Evolutionary conservation across 768 basidiomycete genomes (phyloP), one percentile per base, ranked within the genome.

Genomic region (Heimioporus sp.): DNA sequence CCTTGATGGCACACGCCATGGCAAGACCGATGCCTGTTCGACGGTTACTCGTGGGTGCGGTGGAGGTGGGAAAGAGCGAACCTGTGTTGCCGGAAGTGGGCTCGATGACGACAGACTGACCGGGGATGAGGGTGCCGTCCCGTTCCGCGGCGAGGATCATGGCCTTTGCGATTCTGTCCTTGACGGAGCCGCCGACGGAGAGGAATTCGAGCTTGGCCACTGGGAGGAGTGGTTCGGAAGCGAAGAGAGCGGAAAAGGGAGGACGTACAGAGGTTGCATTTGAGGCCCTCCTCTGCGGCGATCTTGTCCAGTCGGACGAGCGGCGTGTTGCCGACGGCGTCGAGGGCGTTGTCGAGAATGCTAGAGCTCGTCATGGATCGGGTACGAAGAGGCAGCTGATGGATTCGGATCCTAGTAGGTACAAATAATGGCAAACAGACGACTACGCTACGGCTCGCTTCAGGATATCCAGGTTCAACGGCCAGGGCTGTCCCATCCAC

Each of bases 71-170:
- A 24, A 39, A 48, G 56, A 49, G 65, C 80, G 41, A 61, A 92
- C 93, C 94, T n/a, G 94, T 96, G 62, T 97, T 96, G 19, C 93
- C 93, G 11, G 90, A 92, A 10, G 91, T 97, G 0, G 97, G 92
- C 67, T 99, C 97, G 53, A 99, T 95, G 51, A 98, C 84, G 46
- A 95, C 83, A 58, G 90, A 92, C 70, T 91, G 77, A 0, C 94
- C 94, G 1, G 90, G 90, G 34, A 91, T 78, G 37, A 99, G 81
- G 45, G 76, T 83, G 32, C 94, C 95, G 32, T 92, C 86, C 48
- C 77, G 76, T 76, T 99, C 97, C 7, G 96, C 97, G n/a, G 86
- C 81, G 57, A 93, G 87, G 2, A 98, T 83, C 96, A 99, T 99
- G 11, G 92, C 85, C 68, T 92, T 95, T 24, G 94, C 95, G 48